Conservation (phyloP, 768 basidiomycete genomes). For the Serpula lacrymans region DNA sequence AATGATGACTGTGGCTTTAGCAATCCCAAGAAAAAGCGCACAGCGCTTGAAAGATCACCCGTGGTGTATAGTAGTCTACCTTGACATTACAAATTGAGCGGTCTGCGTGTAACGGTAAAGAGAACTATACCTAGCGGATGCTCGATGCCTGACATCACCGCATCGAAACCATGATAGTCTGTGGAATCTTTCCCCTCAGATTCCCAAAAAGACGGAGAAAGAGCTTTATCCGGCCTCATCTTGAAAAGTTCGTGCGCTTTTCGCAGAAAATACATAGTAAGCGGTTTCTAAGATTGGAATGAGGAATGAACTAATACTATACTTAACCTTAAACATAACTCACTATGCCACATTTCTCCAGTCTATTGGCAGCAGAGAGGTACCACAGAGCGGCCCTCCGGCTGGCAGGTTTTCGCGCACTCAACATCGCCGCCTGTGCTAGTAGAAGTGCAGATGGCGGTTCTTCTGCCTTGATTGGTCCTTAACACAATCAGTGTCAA, state of each 20-base stretch:
- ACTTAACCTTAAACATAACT: constrained; percentile 27
- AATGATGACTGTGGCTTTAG: constrained; percentile 11
- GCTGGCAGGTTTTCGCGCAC: constrained; percentile 49
- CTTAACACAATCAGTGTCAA: constrained; percentile 24
- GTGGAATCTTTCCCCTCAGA: constrained; percentile 51
- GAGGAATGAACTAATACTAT: constrained; percentile 3
- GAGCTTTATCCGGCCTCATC: constrained; percentile 43
- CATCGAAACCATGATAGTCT: constrained; percentile 48
- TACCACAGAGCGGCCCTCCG: constrained; percentile 80
- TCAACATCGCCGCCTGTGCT: constrained; percentile 75
- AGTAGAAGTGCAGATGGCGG: constrained; percentile 74
- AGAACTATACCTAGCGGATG: constrained; percentile 63
- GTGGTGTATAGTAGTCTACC: constrained; percentile 88
- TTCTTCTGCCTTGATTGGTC: constrained; percentile 68
- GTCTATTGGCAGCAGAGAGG: constrained; percentile 64
- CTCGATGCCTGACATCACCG: constrained; percentile 69
- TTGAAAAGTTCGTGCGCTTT: constrained; percentile 65
- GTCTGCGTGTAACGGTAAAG: constrained; percentile 1
- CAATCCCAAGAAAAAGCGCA: constrained; percentile 73
- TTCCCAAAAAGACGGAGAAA: constrained; percentile 83
- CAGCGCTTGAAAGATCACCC: constrained; percentile 77
- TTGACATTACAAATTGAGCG: constrained; percentile 25
- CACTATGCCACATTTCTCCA: constrained; percentile 85
- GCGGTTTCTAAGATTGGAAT: constrained; percentile 57
- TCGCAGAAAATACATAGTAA: constrained; percentile 79